Percentiles rank a stretch among this genome's conserved stretches.
These are phyloP conservation scores for Chaetothyriales sp. DNA, from an alignment of 2,329 filamentous ascomycete species.

Conservation along the genomic window DNA sequence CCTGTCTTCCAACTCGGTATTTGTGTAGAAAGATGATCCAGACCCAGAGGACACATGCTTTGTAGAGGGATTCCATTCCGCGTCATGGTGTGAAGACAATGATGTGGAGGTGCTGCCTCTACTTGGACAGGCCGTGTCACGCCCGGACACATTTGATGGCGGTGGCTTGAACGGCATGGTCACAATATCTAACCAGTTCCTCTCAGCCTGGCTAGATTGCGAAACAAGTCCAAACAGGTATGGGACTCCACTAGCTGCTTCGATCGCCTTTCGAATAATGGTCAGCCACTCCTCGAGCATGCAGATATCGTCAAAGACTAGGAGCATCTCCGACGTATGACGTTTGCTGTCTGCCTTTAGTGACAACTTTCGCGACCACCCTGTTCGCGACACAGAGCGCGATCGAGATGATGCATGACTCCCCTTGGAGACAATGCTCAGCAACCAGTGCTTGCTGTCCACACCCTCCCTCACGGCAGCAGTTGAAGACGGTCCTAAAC, in stretches of 20 bases:
- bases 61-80: neutral
- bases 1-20: slow-evolving; percentile 1
- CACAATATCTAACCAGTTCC: slow-evolving; percentile 15
- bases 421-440: slow-evolving; percentile 30
- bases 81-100: slow-evolving; percentile 25
- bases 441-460: slow-evolving; percentile 35
- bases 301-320: slow-evolving; percentile 31
- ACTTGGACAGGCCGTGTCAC: neutral
- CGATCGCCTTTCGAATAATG: slow-evolving; percentile 33
- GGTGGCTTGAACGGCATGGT: neutral
- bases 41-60: slow-evolving; percentile 1
- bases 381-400: neutral
- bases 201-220: neutral
- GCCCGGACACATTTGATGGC: neutral
- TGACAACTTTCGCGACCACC: slow-evolving; percentile 21
- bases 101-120: slow-evolving; percentile 26
- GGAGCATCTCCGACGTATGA: slow-evolving; percentile 28
- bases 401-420: slow-evolving; percentile 17
- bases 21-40: slow-evolving; percentile 6
- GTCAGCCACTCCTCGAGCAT: slow-evolving; percentile 34
- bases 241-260: slow-evolving; percentile 32
- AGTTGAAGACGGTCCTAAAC: slow-evolving; percentile 31
- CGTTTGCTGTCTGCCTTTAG: slow-evolving; percentile 25
- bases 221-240: slow-evolving; percentile 22
- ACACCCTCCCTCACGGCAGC: slow-evolving; percentile 38